Percentiles rank a stretch among this genome's conserved stretches.
phyloP scores from a whole-genome alignment of 768 basidiomycete species.

The Trichaptum fuscoviolaceum region DNA sequence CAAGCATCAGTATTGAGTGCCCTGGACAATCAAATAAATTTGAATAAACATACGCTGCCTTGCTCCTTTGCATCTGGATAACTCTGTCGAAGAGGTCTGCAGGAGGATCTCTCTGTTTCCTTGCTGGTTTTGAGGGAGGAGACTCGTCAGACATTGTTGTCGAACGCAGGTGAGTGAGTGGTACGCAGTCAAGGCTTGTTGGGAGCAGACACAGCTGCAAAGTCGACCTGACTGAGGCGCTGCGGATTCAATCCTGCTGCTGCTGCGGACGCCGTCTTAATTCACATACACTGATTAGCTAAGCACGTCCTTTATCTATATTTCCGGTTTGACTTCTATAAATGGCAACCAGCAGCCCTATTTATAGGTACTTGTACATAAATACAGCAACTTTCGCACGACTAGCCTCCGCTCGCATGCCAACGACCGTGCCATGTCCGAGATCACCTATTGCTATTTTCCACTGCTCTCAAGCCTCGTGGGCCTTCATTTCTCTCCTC shows the following conservation, averaged over 20 bases:
- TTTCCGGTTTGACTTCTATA: background rate
- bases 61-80: background rate
- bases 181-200: background rate
- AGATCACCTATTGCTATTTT: background rate
- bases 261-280: background rate
- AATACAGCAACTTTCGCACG: background rate
- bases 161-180: background rate
- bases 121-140: background rate
- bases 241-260: slow-evolving; percentile 1
- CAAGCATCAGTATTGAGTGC: background rate
- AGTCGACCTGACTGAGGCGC: background rate
- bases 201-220: background rate
- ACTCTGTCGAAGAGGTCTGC: slow-evolving; percentile 4
- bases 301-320: background rate
- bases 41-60: slow-evolving; percentile 1
- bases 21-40: background rate
- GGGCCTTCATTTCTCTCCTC: background rate
- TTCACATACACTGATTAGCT: background rate
- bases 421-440: background rate
- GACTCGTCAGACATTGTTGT: background rate
- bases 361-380: background rate
- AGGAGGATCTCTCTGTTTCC: background rate
- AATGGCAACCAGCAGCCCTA: background rate
- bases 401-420: too few species aligned
- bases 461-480: background rate